Evolutionary conservation across 1,139 yeast genomes (phyloP), one percentile per base, ranked within the genome.

Genomic region (Scheffersomyces parashehatae): DNA sequence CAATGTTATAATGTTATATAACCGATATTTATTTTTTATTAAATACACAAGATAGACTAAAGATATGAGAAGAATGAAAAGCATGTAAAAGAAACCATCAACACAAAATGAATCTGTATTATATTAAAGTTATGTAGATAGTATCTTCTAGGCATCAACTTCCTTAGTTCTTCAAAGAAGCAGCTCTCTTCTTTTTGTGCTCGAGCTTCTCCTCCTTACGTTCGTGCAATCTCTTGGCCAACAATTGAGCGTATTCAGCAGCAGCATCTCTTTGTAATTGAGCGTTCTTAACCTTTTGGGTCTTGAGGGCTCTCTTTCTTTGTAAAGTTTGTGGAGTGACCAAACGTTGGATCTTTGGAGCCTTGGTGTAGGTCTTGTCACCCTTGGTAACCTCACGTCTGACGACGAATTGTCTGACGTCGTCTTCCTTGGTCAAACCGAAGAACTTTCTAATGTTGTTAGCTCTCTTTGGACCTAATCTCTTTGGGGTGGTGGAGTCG

Each of bases 391-490:
- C 85, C 77, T 91, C 97, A 81, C 99, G 95, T 83, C 98, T 95
- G 71, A 93, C 87, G 66, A 93, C 99, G 76, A 83, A 93, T 82
- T 91, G 85, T 77, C 84, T 79, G 55, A 89, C 97, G 70, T 89
- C 97, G 68, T 89, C 97, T 75, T 89, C 96, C 85, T 91, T 90
- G 79, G 97, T 76, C 73, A 93, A 85, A 81, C 97, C 97, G 70
- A 88, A 93, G 95, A 93, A 91, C 79, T 90, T 90, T 86, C 98
- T 90, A 75, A 93, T 93, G 90, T 91, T 79, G 95, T 89, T 90
- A 72, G 99, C 99, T 86, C 98, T 90, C 95, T 93, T 93, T 79
- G 99, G 99, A 69, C 98, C 99, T 72, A 91, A 87, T 84, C 98
- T 90, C 87, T 91, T 91, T 81, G 98, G 96, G 68, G 86, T 85